These are phyloP conservation scores for Friedmanniomyces endolithicus DNA, from an alignment of 495 filamentous ascomycete species.

Conservation along the genomic window DNA sequence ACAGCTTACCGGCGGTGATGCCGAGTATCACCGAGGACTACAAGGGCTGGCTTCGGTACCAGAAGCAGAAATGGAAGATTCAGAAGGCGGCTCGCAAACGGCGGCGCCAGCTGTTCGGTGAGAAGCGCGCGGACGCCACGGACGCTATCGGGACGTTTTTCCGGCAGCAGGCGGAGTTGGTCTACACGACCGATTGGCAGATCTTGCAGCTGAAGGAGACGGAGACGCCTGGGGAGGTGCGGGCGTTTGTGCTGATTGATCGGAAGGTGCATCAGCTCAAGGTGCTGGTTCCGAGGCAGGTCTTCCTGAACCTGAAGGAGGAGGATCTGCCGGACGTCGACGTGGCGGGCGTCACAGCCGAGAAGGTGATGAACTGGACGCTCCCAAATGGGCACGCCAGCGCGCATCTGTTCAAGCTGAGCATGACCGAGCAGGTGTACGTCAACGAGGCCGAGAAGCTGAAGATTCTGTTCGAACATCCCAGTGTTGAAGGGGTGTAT, in stretches of 20 bases:
- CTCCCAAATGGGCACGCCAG: conserved; percentile 92
- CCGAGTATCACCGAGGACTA: conserved; percentile 82
- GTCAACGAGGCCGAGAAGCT: conserved; percentile 73
- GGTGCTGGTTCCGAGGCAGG: conserved; percentile 73
- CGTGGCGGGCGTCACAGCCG: conserved; percentile 72
- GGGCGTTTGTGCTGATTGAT: conserved; percentile 85
- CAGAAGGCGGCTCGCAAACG: conserved; percentile 85
- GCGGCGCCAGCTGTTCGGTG: conserved; percentile 84
- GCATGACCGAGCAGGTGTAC: conserved; percentile 77
- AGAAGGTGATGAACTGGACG: conserved; percentile 75
- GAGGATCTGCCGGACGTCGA: conserved; percentile 79
- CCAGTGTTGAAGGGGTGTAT: conserved; percentile 92
- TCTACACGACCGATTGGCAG: conserved; percentile 89
- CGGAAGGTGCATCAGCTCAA: conserved; percentile 77
- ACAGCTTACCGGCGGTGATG: conserved; percentile 72
- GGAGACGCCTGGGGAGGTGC: conserved; percentile 69
- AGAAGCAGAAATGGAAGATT: conserved; percentile 98
- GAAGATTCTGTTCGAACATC: conserved; percentile 69
- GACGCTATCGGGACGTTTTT: conserved; percentile 79
- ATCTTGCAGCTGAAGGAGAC: conserved; percentile 75
- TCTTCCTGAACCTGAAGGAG: conserved; percentile 83
- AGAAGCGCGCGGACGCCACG: conserved; percentile 52
- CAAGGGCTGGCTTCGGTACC: conserved; percentile 76
- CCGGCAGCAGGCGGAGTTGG: conserved; percentile 75
- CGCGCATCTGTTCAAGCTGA: conserved; percentile 85